These are phyloP conservation scores for Pseudomicrostroma phylloplanum DNA, from an alignment of 1,284 basidiomycete genomes.

Conservation along the genomic window DNA sequence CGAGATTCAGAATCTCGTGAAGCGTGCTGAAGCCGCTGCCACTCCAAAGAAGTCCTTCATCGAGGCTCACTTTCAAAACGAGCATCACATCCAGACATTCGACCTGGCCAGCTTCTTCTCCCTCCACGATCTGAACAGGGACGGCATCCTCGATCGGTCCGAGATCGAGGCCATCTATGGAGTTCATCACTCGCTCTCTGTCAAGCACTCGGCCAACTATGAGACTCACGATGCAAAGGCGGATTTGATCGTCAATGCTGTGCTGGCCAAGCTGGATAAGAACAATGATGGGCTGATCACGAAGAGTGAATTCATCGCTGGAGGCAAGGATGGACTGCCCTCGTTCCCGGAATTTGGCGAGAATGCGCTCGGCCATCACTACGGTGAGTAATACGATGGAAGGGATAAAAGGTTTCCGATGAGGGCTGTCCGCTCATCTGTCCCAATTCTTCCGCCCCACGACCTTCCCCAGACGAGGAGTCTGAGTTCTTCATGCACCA, in stretches of 20 bases:
- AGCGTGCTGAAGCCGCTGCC: no score
- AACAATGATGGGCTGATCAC: conserved; percentile 72
- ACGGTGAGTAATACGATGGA: conserved; percentile 46
- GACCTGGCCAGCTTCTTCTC: conserved; percentile 58
- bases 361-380: conserved; percentile 75
- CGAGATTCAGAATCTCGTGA: no score
- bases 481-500: conserved; percentile 51
- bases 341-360: conserved; percentile 62
- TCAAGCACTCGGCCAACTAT: conserved; percentile 72
- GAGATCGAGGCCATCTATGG: conserved; percentile 59
- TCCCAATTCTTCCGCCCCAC: conserved; percentile 1
- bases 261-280: conserved; percentile 71
- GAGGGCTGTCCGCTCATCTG: background rate
- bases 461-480: conserved; percentile 34
- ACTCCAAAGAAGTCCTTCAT: conserved; percentile 31
- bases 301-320: conserved; percentile 70
- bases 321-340: conserved; percentile 71
- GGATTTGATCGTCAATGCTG: conserved; percentile 67
- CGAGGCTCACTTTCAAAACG: conserved; percentile 48
- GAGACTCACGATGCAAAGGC: conserved; percentile 79
- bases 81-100: conserved; percentile 51
- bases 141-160: conserved; percentile 51
- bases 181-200: conserved; percentile 86
- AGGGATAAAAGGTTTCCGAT: background rate
- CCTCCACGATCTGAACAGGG: conserved; percentile 79